Evolutionary conservation across 202 grass and related monocot species (phyloP), one percentile per base, ranked within the genome.

Genomic region (Bolboschoenoplectus hybrid): DNA sequence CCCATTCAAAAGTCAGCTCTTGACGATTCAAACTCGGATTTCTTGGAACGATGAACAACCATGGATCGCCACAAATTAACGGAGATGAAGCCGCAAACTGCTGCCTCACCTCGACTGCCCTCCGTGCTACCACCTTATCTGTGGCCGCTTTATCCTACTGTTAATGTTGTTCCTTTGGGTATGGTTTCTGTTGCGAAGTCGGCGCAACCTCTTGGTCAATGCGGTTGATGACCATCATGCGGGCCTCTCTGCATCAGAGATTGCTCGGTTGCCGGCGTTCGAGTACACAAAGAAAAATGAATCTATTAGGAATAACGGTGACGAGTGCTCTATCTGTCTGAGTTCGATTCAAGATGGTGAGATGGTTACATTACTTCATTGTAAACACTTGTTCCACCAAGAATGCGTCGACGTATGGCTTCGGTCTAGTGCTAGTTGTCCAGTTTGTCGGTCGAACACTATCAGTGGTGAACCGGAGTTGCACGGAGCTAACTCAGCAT

Each of bases 391-490:
- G 84, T 94, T 97, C 45, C 94, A 94, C 51, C 65, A 32, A 58
- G 86, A 63, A 60, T 94, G 92, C 86, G 44, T 94, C 64, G 92
- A 94, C 70, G 12, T 89, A 32, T 97, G 92, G 94, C 87, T 97
- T 69, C 7, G 72, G 52, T 82, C 86, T 6, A 63, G 83, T 83
- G 57, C 66, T 36, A 87, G 90, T 17, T 97, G 92, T 67, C 94
- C 92, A 2, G 72, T 97, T 9, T 94, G 92, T 85, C 90, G 90
- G n/a, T 45, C 75, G 11, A 94, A 91, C 39, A 50, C 45, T 6
- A 87, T 39, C 40, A 14, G 67, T 6, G 14, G 14, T 8, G 6
- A 85, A 51, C 74, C 81, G 44, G 51, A 77, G 84, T 67, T 63
- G 34, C n/a, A 19, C 14, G 87, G 67, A 1, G 57, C 63, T 63